These are phyloP conservation scores for Marsdenia floribunda DNA, from an alignment of 257 asterid genomes.

Conservation along the genomic window DNA sequence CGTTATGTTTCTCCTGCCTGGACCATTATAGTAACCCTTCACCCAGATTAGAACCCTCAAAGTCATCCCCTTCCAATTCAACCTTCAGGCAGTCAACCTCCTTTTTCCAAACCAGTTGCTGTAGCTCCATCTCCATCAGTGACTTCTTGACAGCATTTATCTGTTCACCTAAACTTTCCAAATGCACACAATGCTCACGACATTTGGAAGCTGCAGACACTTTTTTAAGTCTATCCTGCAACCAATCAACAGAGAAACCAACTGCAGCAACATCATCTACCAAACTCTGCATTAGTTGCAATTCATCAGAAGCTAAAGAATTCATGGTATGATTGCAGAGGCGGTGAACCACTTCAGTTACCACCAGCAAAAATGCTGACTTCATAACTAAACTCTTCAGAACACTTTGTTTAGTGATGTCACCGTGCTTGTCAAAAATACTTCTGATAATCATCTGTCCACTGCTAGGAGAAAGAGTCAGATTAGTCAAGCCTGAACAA, in stretches of 20 bases:
- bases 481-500: slow-evolving; percentile 8
- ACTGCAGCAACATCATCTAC: slow-evolving; percentile 26
- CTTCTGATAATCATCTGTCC: slow-evolving; percentile 14
- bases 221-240: slow-evolving; percentile 28
- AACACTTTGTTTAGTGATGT: slow-evolving; percentile 24
- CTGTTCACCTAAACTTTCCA: slow-evolving; percentile 17
- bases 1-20: not conserved
- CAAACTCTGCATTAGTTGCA: slow-evolving; percentile 23
- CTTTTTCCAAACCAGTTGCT: slow-evolving; percentile 19
- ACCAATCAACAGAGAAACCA: slow-evolving; percentile 36
- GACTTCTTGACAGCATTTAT: slow-evolving; percentile 24
- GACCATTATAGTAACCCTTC: slow-evolving; percentile 23
- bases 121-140: slow-evolving; percentile 25
- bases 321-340: slow-evolving; percentile 15
- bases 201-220: slow-evolving; percentile 12
- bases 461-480: slow-evolving; percentile 8
- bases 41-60: slow-evolving; percentile 16
- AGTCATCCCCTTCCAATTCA: slow-evolving; percentile 19
- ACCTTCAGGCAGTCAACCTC: slow-evolving; percentile 24
- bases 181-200: slow-evolving; percentile 11
- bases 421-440: slow-evolving; percentile 28
- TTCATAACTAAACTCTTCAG: slow-evolving; percentile 27
- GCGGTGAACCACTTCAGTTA: slow-evolving; percentile 27
- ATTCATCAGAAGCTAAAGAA: slow-evolving; percentile 16
- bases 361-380: slow-evolving; percentile 21